Percentiles rank a stretch among this genome's conserved stretches.
These are phyloP conservation scores for Chrysoporthe austroafricana DNA, from an alignment of 2,329 filamentous ascomycete genomes.

Conservation along the genomic window DNA sequence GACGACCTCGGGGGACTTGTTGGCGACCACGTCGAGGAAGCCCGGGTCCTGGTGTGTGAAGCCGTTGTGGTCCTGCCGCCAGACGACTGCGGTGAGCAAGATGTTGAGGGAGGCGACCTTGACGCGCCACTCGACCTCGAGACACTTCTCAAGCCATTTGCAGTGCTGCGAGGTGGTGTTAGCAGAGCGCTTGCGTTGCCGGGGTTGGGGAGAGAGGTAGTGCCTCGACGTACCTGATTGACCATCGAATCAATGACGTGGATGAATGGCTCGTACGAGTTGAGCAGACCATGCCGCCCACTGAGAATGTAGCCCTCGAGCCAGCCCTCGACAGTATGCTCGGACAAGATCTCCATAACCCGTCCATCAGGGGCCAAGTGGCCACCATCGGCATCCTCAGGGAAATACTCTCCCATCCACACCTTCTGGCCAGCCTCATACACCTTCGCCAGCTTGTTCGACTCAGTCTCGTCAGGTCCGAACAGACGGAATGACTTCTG, in stretches of 20 bases:
- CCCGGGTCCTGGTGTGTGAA: conserved; percentile 83
- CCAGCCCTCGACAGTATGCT: conserved; percentile 81
- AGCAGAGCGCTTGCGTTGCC: conserved; percentile 16
- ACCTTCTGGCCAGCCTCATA: conserved; percentile 79
- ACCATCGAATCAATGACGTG: conserved; percentile 87
- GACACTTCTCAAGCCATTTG: conserved; percentile 82
- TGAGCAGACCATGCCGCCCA: conserved; percentile 75
- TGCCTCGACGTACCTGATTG: conserved; percentile 59
- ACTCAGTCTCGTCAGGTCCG: conserved; percentile 80
- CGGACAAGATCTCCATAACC: conserved; percentile 84
- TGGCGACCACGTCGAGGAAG: conserved; percentile 78
- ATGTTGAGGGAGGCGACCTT: conserved; percentile 79
- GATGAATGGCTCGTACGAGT: conserved; percentile 83
- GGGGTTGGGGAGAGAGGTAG: not conserved
- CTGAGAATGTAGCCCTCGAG: conserved; percentile 78
- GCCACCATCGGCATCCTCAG: conserved; percentile 75
- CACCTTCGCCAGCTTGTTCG: conserved; percentile 74
- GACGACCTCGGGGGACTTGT: conserved; percentile 79
- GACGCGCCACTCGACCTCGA: conserved; percentile 78
- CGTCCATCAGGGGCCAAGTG: conserved; percentile 70
- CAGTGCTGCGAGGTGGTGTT: conserved; percentile 58
- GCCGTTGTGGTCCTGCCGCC: conserved; percentile 83
- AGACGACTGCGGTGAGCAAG: conserved; percentile 76
- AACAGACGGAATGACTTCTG: conserved; percentile 73
- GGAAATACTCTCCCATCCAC: conserved; percentile 79